These are phyloP conservation scores for Gossypium herbaceum DNA, from an alignment of 345 rosid genomes.

Conservation along the genomic window DNA sequence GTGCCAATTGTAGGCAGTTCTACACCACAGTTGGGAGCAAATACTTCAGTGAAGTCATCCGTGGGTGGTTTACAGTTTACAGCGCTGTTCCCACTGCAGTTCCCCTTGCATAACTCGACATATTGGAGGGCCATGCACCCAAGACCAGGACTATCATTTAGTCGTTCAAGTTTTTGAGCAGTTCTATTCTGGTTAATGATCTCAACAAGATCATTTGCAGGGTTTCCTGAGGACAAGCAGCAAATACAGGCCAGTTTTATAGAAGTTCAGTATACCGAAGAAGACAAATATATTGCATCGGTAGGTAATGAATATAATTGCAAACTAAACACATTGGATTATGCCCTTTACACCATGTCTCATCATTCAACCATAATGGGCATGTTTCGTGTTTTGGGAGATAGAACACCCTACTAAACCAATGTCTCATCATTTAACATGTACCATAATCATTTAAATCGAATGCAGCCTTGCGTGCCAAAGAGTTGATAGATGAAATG, in stretches of 20 bases:
- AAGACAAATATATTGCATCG: neutral
- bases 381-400: neutral
- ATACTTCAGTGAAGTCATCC: slow-evolving; percentile 70
- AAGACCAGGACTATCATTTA: slow-evolving; percentile 74
- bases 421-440: neutral
- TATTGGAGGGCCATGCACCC: slow-evolving; percentile 90
- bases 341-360: neutral
- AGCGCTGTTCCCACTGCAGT: slow-evolving; percentile 52
- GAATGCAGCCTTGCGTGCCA: neutral
- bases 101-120: slow-evolving; percentile 60
- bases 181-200: slow-evolving; percentile 72
- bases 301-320: neutral
- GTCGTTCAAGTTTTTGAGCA: slow-evolving; percentile 43
- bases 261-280: neutral
- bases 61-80: slow-evolving; percentile 60
- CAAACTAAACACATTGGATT: neutral
- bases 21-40: slow-evolving; percentile 81
- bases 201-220: slow-evolving; percentile 69
- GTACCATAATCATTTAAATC: neutral
- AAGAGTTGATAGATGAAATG: neutral
- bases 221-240: slow-evolving; percentile 47
- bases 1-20: slow-evolving; percentile 71
- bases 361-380: no score
- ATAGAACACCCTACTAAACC: neutral
- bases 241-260: neutral